Evolutionary conservation across 306 rosid genomes (phyloP), one percentile per base, ranked within the genome.

Genomic region (Begonia peltatifolia): DNA sequence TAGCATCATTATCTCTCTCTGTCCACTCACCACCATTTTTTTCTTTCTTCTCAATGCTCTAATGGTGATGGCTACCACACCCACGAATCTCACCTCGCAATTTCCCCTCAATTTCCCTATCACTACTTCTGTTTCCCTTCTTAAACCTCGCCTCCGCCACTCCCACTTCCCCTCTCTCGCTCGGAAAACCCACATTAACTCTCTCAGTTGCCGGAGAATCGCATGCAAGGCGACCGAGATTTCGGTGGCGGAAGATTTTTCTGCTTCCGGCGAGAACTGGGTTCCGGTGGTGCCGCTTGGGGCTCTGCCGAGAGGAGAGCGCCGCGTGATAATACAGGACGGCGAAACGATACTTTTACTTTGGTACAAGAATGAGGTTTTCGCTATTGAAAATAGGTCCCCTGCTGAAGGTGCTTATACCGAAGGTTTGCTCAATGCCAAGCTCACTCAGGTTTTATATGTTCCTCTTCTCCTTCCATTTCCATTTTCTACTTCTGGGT

Each of bases 361-460:
- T 0, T 89, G 97, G 97, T 89, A 80, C 53, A 89, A 89, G 54
- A 78, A 89, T 23, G 52, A 66, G 70, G 76, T 89, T 10, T 85
- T 61, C 16, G 97, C 97, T 4, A 82, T 84, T 52, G 97, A 89
- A 66, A 89, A 89, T 35, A 55, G 85, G 55, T 89, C 97, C 20
- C 97, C 97, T 62, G 97, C 97, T 47, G 97, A 89, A 74, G 97
- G 97, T 11, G 97, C 97, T 18, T 89, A 89, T 11, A 71, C 63
- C 10, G 97, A 89, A 62, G 97, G 97, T 6, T 74, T 89, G 70
- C 56, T 80, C 62, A 89, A 89, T 71, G 97, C 95, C 23, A 89
- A 89, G 63, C 97, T 89, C 67, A 89, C 97, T 10, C 77, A 84
- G 87, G 97, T 75, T 59, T 8, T 3, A 2, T 5, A 10, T 7